Evolutionary conservation across 495 filamentous ascomycete species (phyloP).

Genomic region (Beverwykella pulmonaria): DNA sequence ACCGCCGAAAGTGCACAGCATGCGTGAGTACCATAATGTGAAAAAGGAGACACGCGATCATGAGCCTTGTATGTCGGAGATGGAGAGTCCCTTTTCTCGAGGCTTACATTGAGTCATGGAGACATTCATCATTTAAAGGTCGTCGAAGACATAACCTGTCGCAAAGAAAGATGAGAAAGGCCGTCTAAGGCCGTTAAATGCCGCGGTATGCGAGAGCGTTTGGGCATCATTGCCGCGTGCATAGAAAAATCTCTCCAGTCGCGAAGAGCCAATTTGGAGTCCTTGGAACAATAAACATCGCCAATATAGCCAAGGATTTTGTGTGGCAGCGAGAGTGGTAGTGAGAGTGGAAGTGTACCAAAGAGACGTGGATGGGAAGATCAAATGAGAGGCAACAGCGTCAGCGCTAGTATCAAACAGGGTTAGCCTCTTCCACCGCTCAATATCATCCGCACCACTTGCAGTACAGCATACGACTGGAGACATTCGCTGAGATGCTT

Average conservation of each 20-base stretch:
- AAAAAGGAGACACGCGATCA: not conserved
- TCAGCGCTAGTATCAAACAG: slow-evolving; percentile 1
- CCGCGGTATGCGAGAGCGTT: not conserved
- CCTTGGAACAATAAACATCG: slow-evolving; percentile 1
- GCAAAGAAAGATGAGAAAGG: too few relatives aligned
- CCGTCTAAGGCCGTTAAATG: not conserved
- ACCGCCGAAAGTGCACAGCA: not conserved
- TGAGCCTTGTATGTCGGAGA: not conserved
- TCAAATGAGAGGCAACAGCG: not conserved
- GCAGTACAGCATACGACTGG: too few relatives aligned
- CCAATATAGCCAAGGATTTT: not conserved
- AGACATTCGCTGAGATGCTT: too few relatives aligned
- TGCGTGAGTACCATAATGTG: not conserved
- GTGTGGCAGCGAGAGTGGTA: not conserved
- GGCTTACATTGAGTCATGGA: too few relatives aligned
- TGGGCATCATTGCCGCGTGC: not conserved
- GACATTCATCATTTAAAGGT: too few relatives aligned
- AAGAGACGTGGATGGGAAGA: not conserved
- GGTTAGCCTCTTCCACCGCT: not conserved
- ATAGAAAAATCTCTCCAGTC: not conserved
- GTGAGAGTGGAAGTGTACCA: not conserved
- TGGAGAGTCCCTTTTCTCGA: not conserved
- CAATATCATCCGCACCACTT: not conserved
- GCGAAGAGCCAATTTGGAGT: not conserved
- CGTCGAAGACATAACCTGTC: too few relatives aligned